These are phyloP conservation scores for Hansenula sp. DNA, from an alignment of 1,139 yeast species.

Conservation along the genomic window DNA sequence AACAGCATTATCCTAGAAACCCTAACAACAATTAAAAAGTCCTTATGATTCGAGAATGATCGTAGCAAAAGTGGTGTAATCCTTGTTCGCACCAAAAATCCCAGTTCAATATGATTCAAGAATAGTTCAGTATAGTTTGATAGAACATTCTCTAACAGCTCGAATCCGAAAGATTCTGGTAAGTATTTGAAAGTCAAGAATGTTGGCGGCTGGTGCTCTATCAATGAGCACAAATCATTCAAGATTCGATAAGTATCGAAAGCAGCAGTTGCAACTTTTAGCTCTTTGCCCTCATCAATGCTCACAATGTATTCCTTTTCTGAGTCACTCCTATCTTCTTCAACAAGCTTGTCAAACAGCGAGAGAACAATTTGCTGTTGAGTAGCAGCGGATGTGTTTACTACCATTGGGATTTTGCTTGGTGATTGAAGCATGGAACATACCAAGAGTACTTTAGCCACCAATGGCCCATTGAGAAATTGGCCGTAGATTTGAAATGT, in stretches of 20 bases:
- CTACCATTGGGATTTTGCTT: conserved; percentile 71
- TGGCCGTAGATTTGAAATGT: conserved; percentile 61
- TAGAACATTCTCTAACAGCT: conserved; percentile 64
- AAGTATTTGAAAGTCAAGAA: conserved; percentile 52
- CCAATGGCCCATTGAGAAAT: conserved; percentile 49
- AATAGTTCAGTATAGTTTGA: conserved; percentile 56
- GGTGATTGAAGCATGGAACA: conserved; percentile 70
- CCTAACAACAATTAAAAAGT: conserved; percentile 67
- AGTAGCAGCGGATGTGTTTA: conserved; percentile 93
- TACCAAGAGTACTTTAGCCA: conserved; percentile 59
- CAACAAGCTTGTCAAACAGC: conserved; percentile 62
- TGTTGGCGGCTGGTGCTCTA: conserved; percentile 54
- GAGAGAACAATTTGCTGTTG: conserved; percentile 78
- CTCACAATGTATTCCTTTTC: conserved; percentile 30
- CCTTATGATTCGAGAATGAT: conserved; percentile 56
- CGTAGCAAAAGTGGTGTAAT: conserved; percentile 74
- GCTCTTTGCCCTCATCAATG: conserved; percentile 40
- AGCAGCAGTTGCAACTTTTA: conserved; percentile 48
- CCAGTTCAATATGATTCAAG: conserved; percentile 57
- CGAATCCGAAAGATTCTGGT: conserved; percentile 70
- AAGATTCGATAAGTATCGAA: conserved; percentile 70
- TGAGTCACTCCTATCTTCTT: conserved; percentile 29
- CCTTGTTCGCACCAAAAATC: conserved; percentile 57
- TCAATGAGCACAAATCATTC: conserved; percentile 64
- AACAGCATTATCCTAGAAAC: conserved; percentile 68